Evolutionary conservation across 441 rosid genomes (phyloP), one percentile per base, ranked within the genome.

Genomic region (Bocquillonia castaneifolia): DNA sequence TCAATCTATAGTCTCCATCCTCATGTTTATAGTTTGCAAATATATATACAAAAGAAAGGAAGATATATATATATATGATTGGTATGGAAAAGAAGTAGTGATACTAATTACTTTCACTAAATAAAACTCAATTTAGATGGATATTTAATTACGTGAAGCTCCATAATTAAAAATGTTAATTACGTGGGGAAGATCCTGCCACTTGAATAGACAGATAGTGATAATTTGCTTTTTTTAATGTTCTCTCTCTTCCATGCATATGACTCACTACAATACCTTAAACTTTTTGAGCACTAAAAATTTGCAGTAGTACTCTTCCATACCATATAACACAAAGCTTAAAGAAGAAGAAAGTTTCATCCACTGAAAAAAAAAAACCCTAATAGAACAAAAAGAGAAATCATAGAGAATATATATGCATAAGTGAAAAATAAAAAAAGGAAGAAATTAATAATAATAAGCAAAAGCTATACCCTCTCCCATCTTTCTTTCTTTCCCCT

Each of bases 351-450:
- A 59, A 76, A 74, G 74, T 71, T 29, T 72, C 67, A 6, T 58
- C 85, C 73, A 57, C 72, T 77, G 82, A 71, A 75, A 82, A 76
- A 82, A 78, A 64, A 56, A 80, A 63, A 47, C 15, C 54, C 73
- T 59, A 76, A 76, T 63, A 78, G 62, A 81, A 76, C 79, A 74
- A 81, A 81, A 84, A 74, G 84, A 65, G 61, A 73, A 60, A 64
- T 55, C 59, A 67, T 65, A 69, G 72, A 63, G 66, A 70, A 70
- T 59, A 72, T 66, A 54, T 68, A 31, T 13, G 45, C 5, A 3
- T 3, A 13, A 23, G 17, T n/a, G 54, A 20, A 60, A 45, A 56
- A 72, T 36, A 22, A 52, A 20, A 22, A 52, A 20, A 1, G 9
- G 1, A 52, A 0, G 2, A 53, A 14, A 42, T n/a, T 34, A 22